These are phyloP conservation scores for Botrytis elliptica DNA, from an alignment of 2,329 filamentous ascomycete genomes.

Conservation along the genomic window DNA sequence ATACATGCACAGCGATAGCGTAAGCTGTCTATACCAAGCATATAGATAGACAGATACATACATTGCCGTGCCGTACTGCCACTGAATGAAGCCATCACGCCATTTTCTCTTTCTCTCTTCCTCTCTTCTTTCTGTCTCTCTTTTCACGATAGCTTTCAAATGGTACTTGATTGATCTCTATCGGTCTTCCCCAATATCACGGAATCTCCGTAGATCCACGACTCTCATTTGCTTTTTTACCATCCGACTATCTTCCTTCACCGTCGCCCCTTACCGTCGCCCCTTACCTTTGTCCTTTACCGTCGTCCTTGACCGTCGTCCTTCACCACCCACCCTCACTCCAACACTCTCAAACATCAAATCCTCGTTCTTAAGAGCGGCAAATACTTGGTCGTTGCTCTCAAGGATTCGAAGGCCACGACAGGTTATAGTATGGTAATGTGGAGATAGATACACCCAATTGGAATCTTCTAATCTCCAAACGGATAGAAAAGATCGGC, in stretches of 20 bases:
- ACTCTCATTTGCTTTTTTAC: not conserved
- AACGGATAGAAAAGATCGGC: conserved; percentile 15
- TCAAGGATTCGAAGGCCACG: not conserved
- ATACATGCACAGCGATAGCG: not conserved
- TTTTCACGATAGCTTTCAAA: not conserved
- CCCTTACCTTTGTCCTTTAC: not conserved
- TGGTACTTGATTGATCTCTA: not conserved
- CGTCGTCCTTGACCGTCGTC: not conserved
- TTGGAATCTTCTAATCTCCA: not conserved
- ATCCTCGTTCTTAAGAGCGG: not conserved
- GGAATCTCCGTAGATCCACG: not conserved
- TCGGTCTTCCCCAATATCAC: conserved; percentile 8
- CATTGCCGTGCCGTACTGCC: not conserved
- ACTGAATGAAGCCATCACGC: not conserved
- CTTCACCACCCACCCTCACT: not conserved
- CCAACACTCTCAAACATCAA: conserved; percentile 1
- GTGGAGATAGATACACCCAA: conserved; percentile 12
- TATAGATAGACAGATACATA: not conserved
- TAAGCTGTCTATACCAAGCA: not conserved
- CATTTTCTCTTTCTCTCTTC: not conserved
- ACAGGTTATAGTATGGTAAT: not conserved
- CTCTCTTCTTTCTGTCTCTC: not conserved
- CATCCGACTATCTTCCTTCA: not conserved
- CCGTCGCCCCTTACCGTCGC: not conserved
- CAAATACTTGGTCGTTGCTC: not conserved